phyloP scores from a whole-genome alignment of 805 yeast genomes.

The Candida peoriensis region DNA sequence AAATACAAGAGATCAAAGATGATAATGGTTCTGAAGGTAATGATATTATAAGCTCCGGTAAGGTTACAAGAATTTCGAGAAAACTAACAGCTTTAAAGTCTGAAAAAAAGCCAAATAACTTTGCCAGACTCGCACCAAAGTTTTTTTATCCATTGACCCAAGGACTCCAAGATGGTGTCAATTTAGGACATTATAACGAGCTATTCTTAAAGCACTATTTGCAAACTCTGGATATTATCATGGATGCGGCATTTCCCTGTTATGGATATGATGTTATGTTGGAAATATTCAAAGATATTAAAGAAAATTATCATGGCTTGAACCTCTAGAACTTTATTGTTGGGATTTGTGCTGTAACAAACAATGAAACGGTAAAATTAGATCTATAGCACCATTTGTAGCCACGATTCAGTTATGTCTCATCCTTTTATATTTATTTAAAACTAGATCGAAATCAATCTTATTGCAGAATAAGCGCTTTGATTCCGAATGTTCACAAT shows the following conservation, averaged over 20 bases:
- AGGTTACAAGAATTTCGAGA: slow-evolving; percentile 29
- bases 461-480: no score
- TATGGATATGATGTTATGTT: slow-evolving; percentile 33
- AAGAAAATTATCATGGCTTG: no score
- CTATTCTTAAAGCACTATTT: slow-evolving; percentile 48
- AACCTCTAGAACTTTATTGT: no score
- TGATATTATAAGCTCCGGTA: slow-evolving; percentile 10
- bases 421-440: no score
- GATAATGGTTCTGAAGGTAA: slow-evolving; percentile 3
- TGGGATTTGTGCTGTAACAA: no score
- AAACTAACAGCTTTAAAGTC: slow-evolving; percentile 22
- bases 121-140: slow-evolving; percentile 32
- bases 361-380: no score
- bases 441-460: no score
- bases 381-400: no score
- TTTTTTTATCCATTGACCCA: slow-evolving; percentile 51
- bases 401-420: no score
- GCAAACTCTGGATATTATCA: slow-evolving; percentile 39
- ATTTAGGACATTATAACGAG: slow-evolving; percentile 48
- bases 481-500: no score
- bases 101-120: slow-evolving; percentile 23
- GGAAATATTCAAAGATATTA: slow-evolving; percentile 23
- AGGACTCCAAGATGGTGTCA: slow-evolving; percentile 50
- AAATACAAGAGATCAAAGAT: slow-evolving; percentile 15
- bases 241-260: slow-evolving; percentile 45